Percentiles rank a stretch among this genome's conserved stretches.
These are phyloP conservation scores for Cinchona pubescens DNA, from an alignment of 257 asterid species.

Conservation along the genomic window DNA sequence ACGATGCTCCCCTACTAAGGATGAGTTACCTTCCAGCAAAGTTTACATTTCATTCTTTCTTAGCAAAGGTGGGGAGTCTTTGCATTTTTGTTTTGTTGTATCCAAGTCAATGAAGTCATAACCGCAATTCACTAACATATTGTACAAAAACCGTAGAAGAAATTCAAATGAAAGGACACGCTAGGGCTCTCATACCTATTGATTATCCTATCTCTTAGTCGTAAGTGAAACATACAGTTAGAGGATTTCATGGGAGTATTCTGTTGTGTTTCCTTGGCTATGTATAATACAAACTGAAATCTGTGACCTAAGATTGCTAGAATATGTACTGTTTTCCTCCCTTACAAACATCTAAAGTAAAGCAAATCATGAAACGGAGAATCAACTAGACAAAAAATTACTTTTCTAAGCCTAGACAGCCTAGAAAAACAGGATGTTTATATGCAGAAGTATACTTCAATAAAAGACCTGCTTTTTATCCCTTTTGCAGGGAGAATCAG, in stretches of 20 bases:
- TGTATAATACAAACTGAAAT: neutral
- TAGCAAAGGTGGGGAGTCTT: neutral
- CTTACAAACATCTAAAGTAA: neutral
- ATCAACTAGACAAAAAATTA: neutral
- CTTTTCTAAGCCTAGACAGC: too few relatives aligned
- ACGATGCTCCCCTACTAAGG: neutral
- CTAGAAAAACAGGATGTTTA: neutral
- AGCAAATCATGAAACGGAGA: neutral
- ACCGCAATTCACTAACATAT: neutral
- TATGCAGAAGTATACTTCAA: neutral
- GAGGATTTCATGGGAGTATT: neutral
- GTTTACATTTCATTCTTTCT: neutral
- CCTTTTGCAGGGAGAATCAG: conserved; percentile 65
- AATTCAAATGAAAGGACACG: neutral
- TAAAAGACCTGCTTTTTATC: conserved; percentile 2
- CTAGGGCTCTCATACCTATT: neutral
- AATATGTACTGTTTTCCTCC: neutral
- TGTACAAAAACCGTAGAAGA: too few relatives aligned
- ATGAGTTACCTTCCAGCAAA: neutral
- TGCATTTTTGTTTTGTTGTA: neutral
- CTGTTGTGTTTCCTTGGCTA: too few relatives aligned
- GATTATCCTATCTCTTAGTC: too few relatives aligned
- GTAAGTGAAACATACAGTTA: too few relatives aligned
- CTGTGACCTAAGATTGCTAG: neutral
- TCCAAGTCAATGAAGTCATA: neutral